Base-by-base conservation (phyloP, 192 early-diverging fungal genomes). In the Backusella mclennaniae region DNA sequence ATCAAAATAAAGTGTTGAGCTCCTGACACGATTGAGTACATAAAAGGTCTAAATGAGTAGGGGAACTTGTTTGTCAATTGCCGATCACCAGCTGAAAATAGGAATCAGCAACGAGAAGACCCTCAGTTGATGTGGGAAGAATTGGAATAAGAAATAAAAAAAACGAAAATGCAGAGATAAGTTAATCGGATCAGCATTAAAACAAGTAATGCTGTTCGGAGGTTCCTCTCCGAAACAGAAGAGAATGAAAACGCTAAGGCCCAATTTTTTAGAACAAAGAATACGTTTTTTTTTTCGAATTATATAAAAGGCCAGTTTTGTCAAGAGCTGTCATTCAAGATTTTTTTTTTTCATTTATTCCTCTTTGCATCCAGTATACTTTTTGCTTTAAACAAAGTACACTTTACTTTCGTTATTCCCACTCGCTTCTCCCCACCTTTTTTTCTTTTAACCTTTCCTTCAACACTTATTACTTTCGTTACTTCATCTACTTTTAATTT, bases 41-140 rank as follows among this genome's bases (percentile, higher is more conserved):
- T 63, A 63, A 26, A 63, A 26, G 21, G 56, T 26, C 26, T 63
- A 29, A 63, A 63, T 23, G 56, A 63, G 23, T 63, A 63, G 26
- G 56, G 53, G 56, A 63, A 63, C 56, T 63, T 63, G 56, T 63
- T 63, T 63, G 56, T 63, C 56, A 63, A 63, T 63, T 63, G 56
- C 56, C 56, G 56, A 63, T 63, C 56, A 63, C 1, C 26, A 4
- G 4, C 26, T 29, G 21, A 14, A 63, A 29, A 63, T 63, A 63
- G 23, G 12, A 63, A 63, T 63, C 56, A 63, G 23, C 21, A 63
- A 63, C 56, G 56, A 63, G 56, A 63, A 63, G 26, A 63, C 56
- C 56, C 56, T 63, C 56, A 26, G 11, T 63, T 63, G 56, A 29
- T 63, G 56, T 63, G 56, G 26, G 56, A 63, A 63, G 56, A 63